Base-by-base conservation (phyloP, 192 early-diverging fungal species). In the Spizellomyces sp. region DNA sequence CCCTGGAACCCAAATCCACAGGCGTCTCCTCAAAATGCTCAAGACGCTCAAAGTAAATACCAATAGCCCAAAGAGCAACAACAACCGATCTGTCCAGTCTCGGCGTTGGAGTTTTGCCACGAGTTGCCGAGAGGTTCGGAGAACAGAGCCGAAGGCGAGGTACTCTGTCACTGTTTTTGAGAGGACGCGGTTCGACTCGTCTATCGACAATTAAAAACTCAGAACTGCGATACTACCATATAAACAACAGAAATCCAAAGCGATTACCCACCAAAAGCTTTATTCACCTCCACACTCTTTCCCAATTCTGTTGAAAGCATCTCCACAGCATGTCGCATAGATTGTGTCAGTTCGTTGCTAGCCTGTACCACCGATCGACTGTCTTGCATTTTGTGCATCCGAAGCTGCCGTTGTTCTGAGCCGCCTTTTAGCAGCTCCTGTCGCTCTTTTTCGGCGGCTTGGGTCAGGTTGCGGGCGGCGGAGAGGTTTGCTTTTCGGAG, bases 221-320 rank as follows among this genome's bases (percentile, higher is more conserved):
- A 6, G 54, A 22, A 22, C 22, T 56, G n/a, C 54, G 5, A 56
- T 56, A 22, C 22, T 56, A 56, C n/a, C 54, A 19, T n/a, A 56
- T 22, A 56, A 4, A n/a, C 54, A 56, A 7, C 54, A 4, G 22
- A 19, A 22, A 56, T 19, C 54, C 42, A n/a, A 48, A 27, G 61
- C 4, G 43, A 6, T 6, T 41, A 42, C 67, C 62, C 74, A 89
- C 89, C 86, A 17, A 90, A 72, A 9, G 85, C 55, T 60, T 65
- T 65, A n/a, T n/a, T 47, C 7, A 65, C 46, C 63, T 65, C 63
- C 45, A 46, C 46, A 50, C 86, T 90, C 48, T 83, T 83, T 77
- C 87, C 88, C 6, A 91, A 69, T 63, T 91, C 90, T 72, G 86
- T 80, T 17, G 83, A 79, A 86, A 91, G 88, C 50, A 91, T 75